Conservation (phyloP, 192 early-diverging fungal genomes). For the Backusella australiensis region DNA sequence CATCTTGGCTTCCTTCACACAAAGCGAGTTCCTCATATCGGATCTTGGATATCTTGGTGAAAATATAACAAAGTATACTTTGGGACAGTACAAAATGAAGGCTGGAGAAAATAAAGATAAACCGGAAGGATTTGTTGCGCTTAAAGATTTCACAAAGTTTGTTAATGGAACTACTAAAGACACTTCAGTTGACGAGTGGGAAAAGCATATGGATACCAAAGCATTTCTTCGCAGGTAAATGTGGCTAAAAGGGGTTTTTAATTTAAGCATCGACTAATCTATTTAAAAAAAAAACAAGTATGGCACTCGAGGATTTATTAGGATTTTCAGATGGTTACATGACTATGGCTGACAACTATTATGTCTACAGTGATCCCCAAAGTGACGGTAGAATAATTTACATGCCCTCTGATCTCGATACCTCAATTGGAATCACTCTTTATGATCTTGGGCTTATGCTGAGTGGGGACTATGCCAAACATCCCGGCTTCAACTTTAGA, state of each 20-base stretch:
- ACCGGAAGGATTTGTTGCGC: not conserved
- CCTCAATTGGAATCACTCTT: not conserved
- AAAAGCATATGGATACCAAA: not conserved
- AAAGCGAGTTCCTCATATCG: not conserved
- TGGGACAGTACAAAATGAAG: slow-evolving; percentile 12
- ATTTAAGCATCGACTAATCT: too few species aligned
- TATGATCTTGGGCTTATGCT: not conserved
- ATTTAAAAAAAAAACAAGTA: not conserved
- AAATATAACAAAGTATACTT: not conserved
- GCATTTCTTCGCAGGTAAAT: slow-evolving; percentile 14
- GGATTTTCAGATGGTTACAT: not conserved
- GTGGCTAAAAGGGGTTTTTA: too few species aligned
- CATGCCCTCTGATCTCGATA: not conserved
- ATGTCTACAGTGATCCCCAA: not conserved
- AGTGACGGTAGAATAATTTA: not conserved
- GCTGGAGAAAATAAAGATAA: not conserved
- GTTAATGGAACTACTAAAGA: not conserved
- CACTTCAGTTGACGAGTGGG: slow-evolving; percentile 7
- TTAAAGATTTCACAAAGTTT: slow-evolving; percentile 17
- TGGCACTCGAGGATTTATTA: not conserved
- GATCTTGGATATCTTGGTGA: not conserved
- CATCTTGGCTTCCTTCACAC: not conserved
- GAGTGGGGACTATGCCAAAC: not conserved
- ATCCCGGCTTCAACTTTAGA: not conserved
- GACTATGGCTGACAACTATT: not conserved